Base-by-base conservation (phyloP, 2,329 filamentous ascomycete species). In the Daldinia sp. region DNA sequence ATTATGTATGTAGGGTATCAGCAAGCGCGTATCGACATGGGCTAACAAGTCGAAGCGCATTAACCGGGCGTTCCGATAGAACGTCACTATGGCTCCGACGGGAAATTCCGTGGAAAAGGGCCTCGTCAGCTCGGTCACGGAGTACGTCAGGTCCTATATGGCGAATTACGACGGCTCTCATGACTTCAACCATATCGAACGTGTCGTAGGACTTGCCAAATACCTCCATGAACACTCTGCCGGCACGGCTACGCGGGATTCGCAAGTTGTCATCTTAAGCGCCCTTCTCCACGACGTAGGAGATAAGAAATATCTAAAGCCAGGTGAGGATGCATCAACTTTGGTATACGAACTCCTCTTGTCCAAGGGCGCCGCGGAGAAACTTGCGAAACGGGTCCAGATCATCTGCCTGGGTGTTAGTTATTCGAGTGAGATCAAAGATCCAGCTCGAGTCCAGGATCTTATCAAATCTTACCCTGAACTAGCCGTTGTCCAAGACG, bases 271-370 rank as follows among this genome's bases (percentile, higher is more conserved):
- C 67, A 86, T 86, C 25, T 87, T 96, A 23, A 81, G 87, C 1
- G 91, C 91, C 1, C 83, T 94, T 3, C 84, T 94, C n/a, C 94
- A 97, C 78, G 94, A 97, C 71, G 89, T 96, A 15, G 92, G 91
- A 63, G 94, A 97, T 79, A 88, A 85, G 76, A 97, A 96, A 78
- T 96, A 96, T 76, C 76, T 88, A 13, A 72, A 80, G 57, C 80
- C 84, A 1, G 83, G 82, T 57, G 81, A 89, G 68, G 84, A 89
- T 72, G 73, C 80, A 3, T 80, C 84, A 2, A 86, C 83, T 11
- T 78, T 87, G 64, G 81, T 91, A 29, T 76, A 79, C 13, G 76
- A 81, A 25, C 75, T 89, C 5, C 82, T 93, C 1, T 66, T 81
- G 11, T 80, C 81, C 15, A 78, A 84, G 23, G 88, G 89, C 23